Conservation (phyloP, 768 basidiomycete genomes). For the Lentinula sp. region DNA sequence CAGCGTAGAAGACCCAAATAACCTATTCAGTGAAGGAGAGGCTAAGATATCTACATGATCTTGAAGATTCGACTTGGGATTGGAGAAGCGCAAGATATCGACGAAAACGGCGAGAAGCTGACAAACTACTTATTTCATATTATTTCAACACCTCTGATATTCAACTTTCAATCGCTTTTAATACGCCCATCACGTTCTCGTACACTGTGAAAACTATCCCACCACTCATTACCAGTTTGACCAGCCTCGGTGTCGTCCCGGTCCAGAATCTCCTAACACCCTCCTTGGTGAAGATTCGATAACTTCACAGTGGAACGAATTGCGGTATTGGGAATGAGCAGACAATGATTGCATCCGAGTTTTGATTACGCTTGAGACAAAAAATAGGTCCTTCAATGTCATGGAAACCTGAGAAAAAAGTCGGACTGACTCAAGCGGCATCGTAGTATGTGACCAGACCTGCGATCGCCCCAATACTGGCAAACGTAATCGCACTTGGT, state of each 20-base stretch:
- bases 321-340: constrained; percentile 79
- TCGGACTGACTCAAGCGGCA: constrained; percentile 68
- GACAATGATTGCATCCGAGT: constrained; percentile 95
- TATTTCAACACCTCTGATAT: not conserved
- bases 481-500: constrained; percentile 87
- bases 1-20: no score
- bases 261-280: constrained; percentile 93
- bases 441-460: constrained; percentile 90
- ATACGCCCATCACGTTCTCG: constrained; percentile 64
- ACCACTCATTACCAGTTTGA: constrained; percentile 72
- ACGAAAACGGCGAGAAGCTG: not conserved
- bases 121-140: not conserved
- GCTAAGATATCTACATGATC: no score
- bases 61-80: no score
- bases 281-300: constrained; percentile 91
- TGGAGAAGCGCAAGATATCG: not conserved
- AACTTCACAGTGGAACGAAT: constrained; percentile 90
- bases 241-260: constrained; percentile 87
- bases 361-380: constrained; percentile 73
- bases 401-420: not conserved
- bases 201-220: constrained; percentile 51
- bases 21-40: no score
- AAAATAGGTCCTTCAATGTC: not conserved
- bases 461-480: constrained; percentile 79
- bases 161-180: constrained; percentile 7